These are phyloP conservation scores for Stellera chamaejasme DNA, from an alignment of 345 rosid species.

Conservation along the genomic window DNA sequence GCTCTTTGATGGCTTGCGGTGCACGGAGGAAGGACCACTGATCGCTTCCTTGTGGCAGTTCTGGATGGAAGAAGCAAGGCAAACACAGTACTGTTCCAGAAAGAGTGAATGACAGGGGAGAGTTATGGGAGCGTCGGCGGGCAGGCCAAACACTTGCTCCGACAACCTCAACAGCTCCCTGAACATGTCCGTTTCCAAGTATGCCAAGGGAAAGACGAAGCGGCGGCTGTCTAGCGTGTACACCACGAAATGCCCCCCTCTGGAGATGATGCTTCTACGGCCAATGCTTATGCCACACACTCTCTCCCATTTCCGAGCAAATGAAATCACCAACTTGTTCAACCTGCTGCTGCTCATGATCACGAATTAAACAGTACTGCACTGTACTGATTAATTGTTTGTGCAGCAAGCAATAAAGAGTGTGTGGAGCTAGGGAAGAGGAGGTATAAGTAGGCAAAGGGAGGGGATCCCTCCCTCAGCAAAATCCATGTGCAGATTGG, in stretches of 20 bases:
- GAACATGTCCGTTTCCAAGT: slow-evolving; percentile 19
- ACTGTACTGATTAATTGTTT: too few relatives aligned
- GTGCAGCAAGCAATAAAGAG: not conserved
- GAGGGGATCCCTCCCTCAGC: not conserved
- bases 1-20: not conserved
- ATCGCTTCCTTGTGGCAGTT: too few relatives aligned
- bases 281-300: slow-evolving; percentile 16
- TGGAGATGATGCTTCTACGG: slow-evolving; percentile 7
- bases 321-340: slow-evolving; percentile 15
- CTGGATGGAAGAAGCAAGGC: slow-evolving; percentile 11
- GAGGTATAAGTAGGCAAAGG: not conserved
- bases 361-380: not conserved
- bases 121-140: slow-evolving; percentile 26
- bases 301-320: slow-evolving; percentile 18
- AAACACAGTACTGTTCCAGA: slow-evolving; percentile 15
- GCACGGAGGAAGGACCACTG: slow-evolving; percentile 4
- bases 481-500: slow-evolving; percentile 23
- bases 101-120: slow-evolving; percentile 23
- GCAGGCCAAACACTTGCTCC: slow-evolving; percentile 28
- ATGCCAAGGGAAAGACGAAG: slow-evolving; percentile 25
- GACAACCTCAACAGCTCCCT: slow-evolving; percentile 25
- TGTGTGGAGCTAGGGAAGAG: not conserved
- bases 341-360: slow-evolving; percentile 15
- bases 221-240: slow-evolving; percentile 24
- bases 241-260: slow-evolving; percentile 28